These are phyloP conservation scores for Pseudogymnoascus sp. DNA, from an alignment of 2,329 filamentous ascomycete species.

Conservation along the genomic window DNA sequence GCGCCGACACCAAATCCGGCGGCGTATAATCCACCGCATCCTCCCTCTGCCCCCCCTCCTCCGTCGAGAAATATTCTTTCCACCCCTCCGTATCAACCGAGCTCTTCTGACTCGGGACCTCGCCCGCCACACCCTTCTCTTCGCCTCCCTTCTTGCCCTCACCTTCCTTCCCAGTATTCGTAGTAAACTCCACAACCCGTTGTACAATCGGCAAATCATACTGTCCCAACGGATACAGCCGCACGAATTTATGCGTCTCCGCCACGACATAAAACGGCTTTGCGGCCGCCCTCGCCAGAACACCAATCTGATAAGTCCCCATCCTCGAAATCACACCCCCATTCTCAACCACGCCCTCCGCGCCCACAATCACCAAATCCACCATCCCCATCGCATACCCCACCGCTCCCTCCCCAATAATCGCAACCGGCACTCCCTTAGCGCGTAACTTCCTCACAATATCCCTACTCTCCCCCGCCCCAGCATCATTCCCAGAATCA, in stretches of 20 bases:
- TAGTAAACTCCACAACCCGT: slow-evolving; percentile 63
- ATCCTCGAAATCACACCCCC: slow-evolving; percentile 86
- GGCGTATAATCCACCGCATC: slow-evolving; percentile 32
- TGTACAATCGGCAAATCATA: slow-evolving; percentile 75
- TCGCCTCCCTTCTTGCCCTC: slow-evolving; percentile 29
- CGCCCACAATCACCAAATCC: slow-evolving; percentile 57
- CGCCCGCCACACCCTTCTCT: slow-evolving; percentile 20
- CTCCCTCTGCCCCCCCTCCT: slow-evolving; percentile 10
- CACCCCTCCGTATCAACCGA: background rate
- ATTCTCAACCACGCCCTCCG: slow-evolving; percentile 88
- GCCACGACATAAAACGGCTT: slow-evolving; percentile 83
- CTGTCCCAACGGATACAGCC: slow-evolving; percentile 75
- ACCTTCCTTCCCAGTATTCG: slow-evolving; percentile 40
- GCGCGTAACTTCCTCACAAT: slow-evolving; percentile 64
- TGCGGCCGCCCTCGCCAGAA: slow-evolving; percentile 59
- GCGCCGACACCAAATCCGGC: slow-evolving; percentile 59
- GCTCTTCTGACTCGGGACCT: slow-evolving; percentile 4
- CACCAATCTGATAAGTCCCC: slow-evolving; percentile 77
- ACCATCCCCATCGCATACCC: slow-evolving; percentile 73
- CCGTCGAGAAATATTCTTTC: slow-evolving; percentile 20
- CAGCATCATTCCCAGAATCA: slow-evolving; percentile 41
- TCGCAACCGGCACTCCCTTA: slow-evolving; percentile 74
- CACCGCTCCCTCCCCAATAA: slow-evolving; percentile 66
- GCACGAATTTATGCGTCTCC: slow-evolving; percentile 95
- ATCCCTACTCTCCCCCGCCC: slow-evolving; percentile 54